Evolutionary conservation across 1,284 basidiomycete species (phyloP).

Genomic region (Athelia sp.): DNA sequence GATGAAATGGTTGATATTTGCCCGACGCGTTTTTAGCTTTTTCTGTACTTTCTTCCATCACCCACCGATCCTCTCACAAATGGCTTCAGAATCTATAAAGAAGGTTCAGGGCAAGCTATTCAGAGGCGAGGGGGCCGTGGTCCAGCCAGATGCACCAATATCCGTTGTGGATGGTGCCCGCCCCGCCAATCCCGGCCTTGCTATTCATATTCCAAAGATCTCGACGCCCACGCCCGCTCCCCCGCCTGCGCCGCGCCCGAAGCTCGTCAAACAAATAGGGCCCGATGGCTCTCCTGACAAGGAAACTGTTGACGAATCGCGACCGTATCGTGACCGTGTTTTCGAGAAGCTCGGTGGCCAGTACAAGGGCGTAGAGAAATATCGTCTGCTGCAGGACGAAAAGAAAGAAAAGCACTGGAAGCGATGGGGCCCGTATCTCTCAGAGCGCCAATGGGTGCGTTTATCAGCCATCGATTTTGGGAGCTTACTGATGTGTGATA

Average conservation of each 20-base stretch:
- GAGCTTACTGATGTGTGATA: conserved; percentile 7
- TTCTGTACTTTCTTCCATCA: background rate
- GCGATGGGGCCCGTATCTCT: conserved; percentile 96
- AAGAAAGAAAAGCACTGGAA: conserved; percentile 86
- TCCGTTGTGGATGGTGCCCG: conserved; percentile 18
- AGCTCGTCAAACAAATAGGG: conserved; percentile 37
- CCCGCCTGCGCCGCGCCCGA: conserved; percentile 39
- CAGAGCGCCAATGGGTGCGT: conserved; percentile 95
- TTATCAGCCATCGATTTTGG: conserved; percentile 5
- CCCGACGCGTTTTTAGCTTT: background rate
- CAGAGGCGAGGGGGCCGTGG: conserved; percentile 33
- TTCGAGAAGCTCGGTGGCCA: conserved; percentile 49
- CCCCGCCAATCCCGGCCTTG: conserved; percentile 47
- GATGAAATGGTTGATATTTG: too few relatives aligned
- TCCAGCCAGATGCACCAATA: conserved; percentile 12
- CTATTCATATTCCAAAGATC: conserved; percentile 74
- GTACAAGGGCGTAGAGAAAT: conserved; percentile 64
- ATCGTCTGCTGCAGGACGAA: conserved; percentile 70
- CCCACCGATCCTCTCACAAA: conserved; percentile 4
- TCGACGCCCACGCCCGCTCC: conserved; percentile 21
- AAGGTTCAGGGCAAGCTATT: conserved; percentile 79
- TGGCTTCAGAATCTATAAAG: conserved; percentile 41
- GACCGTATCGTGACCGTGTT: conserved; percentile 55
- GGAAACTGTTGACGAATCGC: conserved; percentile 17
- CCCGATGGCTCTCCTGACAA: conserved; percentile 24